phyloP scores from a whole-genome alignment of 495 filamentous ascomycete genomes.

The Recurvomyces mirabilis region DNA sequence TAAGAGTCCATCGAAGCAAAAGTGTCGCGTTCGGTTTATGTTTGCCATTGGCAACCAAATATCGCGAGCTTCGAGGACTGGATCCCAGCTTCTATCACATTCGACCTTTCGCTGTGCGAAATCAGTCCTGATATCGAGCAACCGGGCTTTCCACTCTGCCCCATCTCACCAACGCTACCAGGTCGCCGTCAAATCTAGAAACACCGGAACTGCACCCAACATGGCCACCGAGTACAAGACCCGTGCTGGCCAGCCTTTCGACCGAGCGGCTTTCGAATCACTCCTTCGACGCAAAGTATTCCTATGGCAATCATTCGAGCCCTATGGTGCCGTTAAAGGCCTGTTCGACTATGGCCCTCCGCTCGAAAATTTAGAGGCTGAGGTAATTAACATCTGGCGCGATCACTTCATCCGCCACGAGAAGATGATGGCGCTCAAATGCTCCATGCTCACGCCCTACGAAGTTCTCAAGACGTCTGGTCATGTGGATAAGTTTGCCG shows the following conservation, averaged over 20 bases:
- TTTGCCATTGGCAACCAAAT: too few relatives aligned
- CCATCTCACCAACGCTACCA: too few relatives aligned
- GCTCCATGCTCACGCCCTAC: slow-evolving; percentile 47
- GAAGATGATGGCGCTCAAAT: slow-evolving; percentile 39
- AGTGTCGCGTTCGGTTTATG: too few relatives aligned
- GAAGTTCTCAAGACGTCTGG: slow-evolving; percentile 92
- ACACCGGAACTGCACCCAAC: slow-evolving; percentile 10
- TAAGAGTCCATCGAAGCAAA: too few relatives aligned
- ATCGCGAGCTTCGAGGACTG: too few relatives aligned
- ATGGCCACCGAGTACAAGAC: slow-evolving; percentile 45
- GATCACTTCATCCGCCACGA: slow-evolving; percentile 47
- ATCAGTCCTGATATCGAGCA: too few relatives aligned
- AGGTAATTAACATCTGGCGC: slow-evolving; percentile 81
- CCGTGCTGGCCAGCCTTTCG: slow-evolving; percentile 77
- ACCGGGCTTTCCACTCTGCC: too few relatives aligned
- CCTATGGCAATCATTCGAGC: slow-evolving; percentile 90
- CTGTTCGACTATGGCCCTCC: slow-evolving; percentile 36
- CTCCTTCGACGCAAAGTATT: slow-evolving; percentile 81
- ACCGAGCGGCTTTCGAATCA: slow-evolving; percentile 66
- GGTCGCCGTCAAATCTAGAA: slow-evolving; percentile 5
- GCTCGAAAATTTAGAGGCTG: slow-evolving; percentile 41
- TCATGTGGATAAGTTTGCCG: slow-evolving; percentile 95
- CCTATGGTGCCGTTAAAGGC: slow-evolving; percentile 53
- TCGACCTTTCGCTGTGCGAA: too few relatives aligned
- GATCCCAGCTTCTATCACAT: too few relatives aligned